Percentiles rank a stretch among this genome's conserved stretches.
Evolutionary conservation across 2,329 filamentous ascomycete genomes (phyloP).

Genomic region (Colletotrichum godetiae): DNA sequence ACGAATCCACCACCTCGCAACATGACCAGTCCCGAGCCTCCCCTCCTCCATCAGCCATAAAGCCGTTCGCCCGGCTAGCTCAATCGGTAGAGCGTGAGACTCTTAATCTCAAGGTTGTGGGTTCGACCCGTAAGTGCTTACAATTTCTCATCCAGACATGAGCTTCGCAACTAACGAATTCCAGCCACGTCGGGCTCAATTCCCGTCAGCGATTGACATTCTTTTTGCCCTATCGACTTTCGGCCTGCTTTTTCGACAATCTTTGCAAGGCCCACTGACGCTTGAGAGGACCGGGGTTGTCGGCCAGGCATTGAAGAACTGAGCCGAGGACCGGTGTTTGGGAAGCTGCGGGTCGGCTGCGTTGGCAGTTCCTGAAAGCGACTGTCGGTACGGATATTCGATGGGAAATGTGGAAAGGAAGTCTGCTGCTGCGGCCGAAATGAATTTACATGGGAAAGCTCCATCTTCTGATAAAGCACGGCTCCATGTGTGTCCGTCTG

Average conservation of each 20-base stretch:
- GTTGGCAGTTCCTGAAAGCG: not conserved
- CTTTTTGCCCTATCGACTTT: not conserved
- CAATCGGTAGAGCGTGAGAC: slow-evolving; percentile 81
- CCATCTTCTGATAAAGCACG: not conserved
- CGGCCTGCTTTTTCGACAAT: not conserved
- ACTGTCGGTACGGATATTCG: too few relatives aligned
- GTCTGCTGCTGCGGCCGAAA: not conserved
- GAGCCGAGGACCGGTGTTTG: not conserved
- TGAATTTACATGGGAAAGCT: not conserved
- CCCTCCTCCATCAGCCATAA: not conserved
- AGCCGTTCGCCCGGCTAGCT: slow-evolving; percentile 66
- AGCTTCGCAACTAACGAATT: not conserved
- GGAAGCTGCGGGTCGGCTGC: not conserved
- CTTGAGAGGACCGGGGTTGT: not conserved
- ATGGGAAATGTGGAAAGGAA: not conserved
- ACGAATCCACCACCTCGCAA: not conserved
- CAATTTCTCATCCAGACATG: not conserved
- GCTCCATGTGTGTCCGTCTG: not conserved
- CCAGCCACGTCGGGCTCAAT: slow-evolving; percentile 15
- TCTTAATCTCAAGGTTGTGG: slow-evolving; percentile 72
- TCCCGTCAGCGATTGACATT: slow-evolving; percentile 11
- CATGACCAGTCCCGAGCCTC: not conserved
- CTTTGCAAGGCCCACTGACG: not conserved
- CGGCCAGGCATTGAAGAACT: not conserved
- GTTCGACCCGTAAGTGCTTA: slow-evolving; percentile 53